Evolutionary conservation across 2,329 filamentous ascomycete genomes (phyloP).

Genomic region (Pestalotiopsis sp.): DNA sequence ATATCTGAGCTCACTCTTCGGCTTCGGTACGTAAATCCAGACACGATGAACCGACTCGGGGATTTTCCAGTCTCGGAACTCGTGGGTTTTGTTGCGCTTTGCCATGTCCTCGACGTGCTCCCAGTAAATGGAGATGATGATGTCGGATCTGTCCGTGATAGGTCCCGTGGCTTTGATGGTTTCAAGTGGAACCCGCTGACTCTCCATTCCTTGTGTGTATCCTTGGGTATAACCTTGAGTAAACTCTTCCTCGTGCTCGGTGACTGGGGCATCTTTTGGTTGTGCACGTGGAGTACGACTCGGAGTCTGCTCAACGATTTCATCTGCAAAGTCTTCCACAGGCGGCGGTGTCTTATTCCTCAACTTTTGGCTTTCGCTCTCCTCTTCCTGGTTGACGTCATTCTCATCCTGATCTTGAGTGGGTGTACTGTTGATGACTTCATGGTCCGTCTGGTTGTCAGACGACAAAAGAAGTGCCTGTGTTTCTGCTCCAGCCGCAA

Average conservation of each 20-base stretch:
- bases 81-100: slow-evolving; percentile 53
- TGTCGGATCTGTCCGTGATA: slow-evolving; percentile 47
- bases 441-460: slow-evolving; percentile 15
- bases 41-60: slow-evolving; percentile 59
- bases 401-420: not conserved
- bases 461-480: slow-evolving; percentile 25
- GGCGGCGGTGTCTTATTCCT: not conserved
- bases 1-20: slow-evolving; percentile 54
- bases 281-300: slow-evolving; percentile 16
- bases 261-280: slow-evolving; percentile 15
- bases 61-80: slow-evolving; percentile 60
- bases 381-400: not conserved
- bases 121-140: slow-evolving; percentile 58
- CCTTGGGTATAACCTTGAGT: slow-evolving; percentile 20
- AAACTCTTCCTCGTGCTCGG: not conserved
- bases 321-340: not conserved
- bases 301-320: slow-evolving; percentile 19
- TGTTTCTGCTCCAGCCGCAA: slow-evolving; percentile 23
- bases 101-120: slow-evolving; percentile 55
- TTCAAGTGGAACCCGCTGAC: slow-evolving; percentile 34
- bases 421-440: not conserved
- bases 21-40: slow-evolving; percentile 62
- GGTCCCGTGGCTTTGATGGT: slow-evolving; percentile 33
- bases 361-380: not conserved
- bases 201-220: slow-evolving; percentile 34